Evolutionary conservation across 495 filamentous ascomycete species (phyloP).

Genomic region (Polyplosphaeria fusca): DNA sequence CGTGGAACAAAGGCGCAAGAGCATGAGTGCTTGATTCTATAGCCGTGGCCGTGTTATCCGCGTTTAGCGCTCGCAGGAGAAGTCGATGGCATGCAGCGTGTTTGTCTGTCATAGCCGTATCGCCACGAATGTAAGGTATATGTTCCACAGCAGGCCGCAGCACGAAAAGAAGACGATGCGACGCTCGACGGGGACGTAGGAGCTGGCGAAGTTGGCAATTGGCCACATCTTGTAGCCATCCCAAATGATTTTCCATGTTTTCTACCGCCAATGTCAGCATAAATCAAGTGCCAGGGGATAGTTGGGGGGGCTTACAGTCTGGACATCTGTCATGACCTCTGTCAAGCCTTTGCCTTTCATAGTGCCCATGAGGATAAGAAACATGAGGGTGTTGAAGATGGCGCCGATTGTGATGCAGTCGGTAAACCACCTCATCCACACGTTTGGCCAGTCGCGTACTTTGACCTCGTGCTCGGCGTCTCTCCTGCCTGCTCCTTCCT

Average conservation of each 20-base stretch:
- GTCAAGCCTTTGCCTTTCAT: constrained; percentile 18
- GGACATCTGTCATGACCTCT: constrained; percentile 9
- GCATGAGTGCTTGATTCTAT: too few relatives aligned
- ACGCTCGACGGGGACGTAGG: constrained; percentile 27
- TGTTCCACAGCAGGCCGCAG: constrained; percentile 27
- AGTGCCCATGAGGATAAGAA: constrained; percentile 26
- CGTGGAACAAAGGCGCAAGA: constrained; percentile 12
- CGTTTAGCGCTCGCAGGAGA: not conserved
- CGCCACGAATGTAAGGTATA: constrained; percentile 28
- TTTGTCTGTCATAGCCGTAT: constrained; percentile 10
- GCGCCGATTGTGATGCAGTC: constrained; percentile 32
- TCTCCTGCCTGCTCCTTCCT: not conserved
- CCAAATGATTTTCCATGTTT: constrained; percentile 22
- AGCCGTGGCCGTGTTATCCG: too few relatives aligned
- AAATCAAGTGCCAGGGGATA: not conserved
- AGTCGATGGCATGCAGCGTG: not conserved
- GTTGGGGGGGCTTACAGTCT: not conserved
- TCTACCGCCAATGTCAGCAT: constrained; percentile 4
- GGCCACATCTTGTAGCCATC: constrained; percentile 31
- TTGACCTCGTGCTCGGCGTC: constrained; percentile 4
- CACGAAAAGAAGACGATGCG: constrained; percentile 27
- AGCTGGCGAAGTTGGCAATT: constrained; percentile 30
- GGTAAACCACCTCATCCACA: constrained; percentile 27
- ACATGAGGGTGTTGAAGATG: constrained; percentile 24
- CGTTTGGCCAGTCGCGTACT: constrained; percentile 27